Evolutionary conservation across 176 grass and related monocot species (phyloP).

Genomic region (Oryza nivara): DNA sequence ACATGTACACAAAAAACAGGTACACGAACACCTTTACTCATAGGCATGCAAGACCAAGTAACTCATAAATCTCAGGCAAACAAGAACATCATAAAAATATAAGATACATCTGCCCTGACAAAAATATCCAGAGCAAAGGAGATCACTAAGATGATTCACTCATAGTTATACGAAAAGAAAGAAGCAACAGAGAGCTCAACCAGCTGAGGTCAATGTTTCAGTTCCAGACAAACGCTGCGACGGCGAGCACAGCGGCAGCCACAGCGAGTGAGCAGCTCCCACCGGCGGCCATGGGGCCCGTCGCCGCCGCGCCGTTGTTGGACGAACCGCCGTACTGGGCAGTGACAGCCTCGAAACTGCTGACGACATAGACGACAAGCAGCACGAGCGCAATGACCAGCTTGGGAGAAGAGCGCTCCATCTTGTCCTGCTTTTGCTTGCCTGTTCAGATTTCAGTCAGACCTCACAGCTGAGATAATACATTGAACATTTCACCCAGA

Average conservation of each 20-base stretch:
- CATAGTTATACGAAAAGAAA: neutral
- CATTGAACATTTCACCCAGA: no score
- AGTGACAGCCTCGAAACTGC: neutral
- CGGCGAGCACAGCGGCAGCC: neutral
- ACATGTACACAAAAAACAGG: neutral
- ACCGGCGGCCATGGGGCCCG: neutral
- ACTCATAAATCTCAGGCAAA: neutral
- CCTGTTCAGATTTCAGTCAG: neutral
- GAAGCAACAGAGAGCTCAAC: neutral
- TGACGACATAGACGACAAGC: neutral
- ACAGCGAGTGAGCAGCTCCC: neutral
- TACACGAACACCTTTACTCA: no score
- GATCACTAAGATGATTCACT: neutral
- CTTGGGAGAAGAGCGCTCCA: neutral
- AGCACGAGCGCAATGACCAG: neutral
- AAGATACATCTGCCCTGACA: neutral
- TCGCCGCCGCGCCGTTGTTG: neutral
- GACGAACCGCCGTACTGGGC: neutral
- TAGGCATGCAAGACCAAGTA: no score
- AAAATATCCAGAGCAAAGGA: neutral
- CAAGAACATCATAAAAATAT: neutral
- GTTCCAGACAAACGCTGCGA: conserved; percentile 30
- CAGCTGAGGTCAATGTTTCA: neutral
- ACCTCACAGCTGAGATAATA: neutral
- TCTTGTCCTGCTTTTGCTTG: neutral